Percentiles rank a stretch among this genome's conserved stretches.
Conservation (phyloP, 1,139 yeast genomes). For the Debaryomyces coudertii region DNA sequence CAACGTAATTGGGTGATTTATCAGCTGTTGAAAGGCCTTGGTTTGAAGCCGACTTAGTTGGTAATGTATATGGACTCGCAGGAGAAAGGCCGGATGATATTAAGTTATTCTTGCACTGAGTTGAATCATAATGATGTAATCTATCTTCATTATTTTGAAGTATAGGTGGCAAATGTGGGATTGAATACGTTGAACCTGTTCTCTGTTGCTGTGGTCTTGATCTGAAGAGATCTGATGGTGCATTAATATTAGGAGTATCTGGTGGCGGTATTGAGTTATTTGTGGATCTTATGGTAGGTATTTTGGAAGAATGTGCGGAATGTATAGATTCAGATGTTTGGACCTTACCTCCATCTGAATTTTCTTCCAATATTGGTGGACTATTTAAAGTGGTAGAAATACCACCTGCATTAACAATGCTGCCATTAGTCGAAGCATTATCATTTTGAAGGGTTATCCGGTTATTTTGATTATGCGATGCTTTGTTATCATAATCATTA, state of each 20-base stretch:
- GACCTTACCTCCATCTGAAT: constrained; percentile 2
- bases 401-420: constrained; percentile 10
- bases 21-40: neutral
- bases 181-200: constrained; percentile 3
- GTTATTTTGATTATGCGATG: constrained; percentile 6
- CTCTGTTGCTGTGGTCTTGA: constrained; percentile 5
- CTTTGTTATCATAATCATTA: constrained; percentile 20
- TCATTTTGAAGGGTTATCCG: constrained; percentile 11
- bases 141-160: constrained; percentile 8
- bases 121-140: constrained; percentile 1
- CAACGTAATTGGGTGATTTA: neutral
- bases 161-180: constrained; percentile 2
- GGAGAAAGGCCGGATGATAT: constrained; percentile 1
- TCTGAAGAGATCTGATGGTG: neutral
- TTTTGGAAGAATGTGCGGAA: constrained; percentile 19
- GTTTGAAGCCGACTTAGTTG: neutral
- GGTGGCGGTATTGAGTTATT: constrained; percentile 9
- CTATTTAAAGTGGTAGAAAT: constrained; percentile 9
- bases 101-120: neutral
- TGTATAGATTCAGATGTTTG: constrained; percentile 14
- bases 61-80: neutral
- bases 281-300: constrained; percentile 8
- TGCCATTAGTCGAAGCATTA: constrained; percentile 7
- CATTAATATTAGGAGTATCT: constrained; percentile 1
- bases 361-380: constrained; percentile 9